phyloP scores from a whole-genome alignment of 805 yeast species.

The Hanseniaspora taiwanica region DNA sequence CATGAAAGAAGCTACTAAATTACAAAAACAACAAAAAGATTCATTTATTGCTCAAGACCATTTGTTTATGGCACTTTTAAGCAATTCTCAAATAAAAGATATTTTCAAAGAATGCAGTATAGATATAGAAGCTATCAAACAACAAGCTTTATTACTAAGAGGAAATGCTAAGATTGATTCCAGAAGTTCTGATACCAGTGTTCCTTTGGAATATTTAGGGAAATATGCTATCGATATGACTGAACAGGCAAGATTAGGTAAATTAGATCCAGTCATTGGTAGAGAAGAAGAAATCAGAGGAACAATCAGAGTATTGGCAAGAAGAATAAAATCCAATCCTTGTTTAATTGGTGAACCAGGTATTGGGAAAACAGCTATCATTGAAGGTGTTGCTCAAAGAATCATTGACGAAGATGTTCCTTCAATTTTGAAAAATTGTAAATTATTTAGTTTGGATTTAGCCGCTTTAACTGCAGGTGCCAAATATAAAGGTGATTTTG shows the following conservation, averaged over 20 bases:
- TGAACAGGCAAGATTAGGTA: constrained; percentile 84
- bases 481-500: constrained; percentile 96
- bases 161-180: constrained; percentile 89
- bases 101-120: constrained; percentile 62
- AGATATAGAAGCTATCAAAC: constrained; percentile 57
- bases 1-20: constrained; percentile 58
- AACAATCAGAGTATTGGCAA: constrained; percentile 87
- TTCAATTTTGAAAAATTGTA: constrained; percentile 64
- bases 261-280: constrained; percentile 95
- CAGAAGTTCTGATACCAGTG: constrained; percentile 83
- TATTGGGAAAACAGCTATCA: constrained; percentile 97
- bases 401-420: constrained; percentile 95
- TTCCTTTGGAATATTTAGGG: constrained; percentile 65
- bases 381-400: constrained; percentile 97
- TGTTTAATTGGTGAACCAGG: constrained; percentile 98
- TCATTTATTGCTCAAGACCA: constrained; percentile 91
- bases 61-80: constrained; percentile 68
- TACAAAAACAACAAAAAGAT: constrained; percentile 82
- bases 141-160: constrained; percentile 67
- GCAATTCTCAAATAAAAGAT: constrained; percentile 57
- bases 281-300: constrained; percentile 97
- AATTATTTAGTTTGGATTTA: constrained; percentile 76
- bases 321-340: constrained; percentile 94
- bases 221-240: constrained; percentile 93
- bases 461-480: constrained; percentile 99